Conservation (phyloP, 345 rosid genomes). For the Ricinus communis region DNA sequence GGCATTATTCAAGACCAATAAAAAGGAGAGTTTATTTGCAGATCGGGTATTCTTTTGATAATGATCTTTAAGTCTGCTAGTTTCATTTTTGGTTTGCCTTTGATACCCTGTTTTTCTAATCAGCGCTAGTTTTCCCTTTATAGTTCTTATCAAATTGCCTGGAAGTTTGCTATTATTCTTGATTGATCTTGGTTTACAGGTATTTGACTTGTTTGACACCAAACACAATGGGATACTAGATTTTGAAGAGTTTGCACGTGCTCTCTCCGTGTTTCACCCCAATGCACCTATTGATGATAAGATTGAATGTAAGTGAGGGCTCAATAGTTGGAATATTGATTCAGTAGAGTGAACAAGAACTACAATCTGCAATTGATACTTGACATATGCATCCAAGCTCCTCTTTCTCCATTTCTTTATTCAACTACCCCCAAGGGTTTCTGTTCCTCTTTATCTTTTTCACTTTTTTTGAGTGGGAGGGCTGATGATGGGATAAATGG, state of each 20-base stretch:
- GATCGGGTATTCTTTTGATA: constrained; percentile 23
- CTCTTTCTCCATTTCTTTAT: too few species aligned
- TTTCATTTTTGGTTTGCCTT: too few species aligned
- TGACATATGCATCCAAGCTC: neutral
- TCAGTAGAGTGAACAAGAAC: neutral
- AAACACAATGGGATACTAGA: constrained; percentile 32
- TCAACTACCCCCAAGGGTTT: too few species aligned
- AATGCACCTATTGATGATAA: constrained; percentile 33
- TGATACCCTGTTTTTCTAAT: too few species aligned
- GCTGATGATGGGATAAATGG: too few species aligned
- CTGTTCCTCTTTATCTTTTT: too few species aligned
- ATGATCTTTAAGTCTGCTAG: too few species aligned
- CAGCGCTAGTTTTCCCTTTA: too few species aligned
- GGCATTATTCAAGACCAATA: constrained; percentile 30
- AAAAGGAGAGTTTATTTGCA: constrained; percentile 31
- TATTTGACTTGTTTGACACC: constrained; percentile 35
- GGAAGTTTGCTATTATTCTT: neutral
- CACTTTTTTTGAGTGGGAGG: too few species aligned
- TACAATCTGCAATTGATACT: neutral
- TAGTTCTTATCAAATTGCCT: too few species aligned
- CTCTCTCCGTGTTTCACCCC: constrained; percentile 33
- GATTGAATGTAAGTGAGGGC: constrained; percentile 25
- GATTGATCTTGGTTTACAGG: constrained; percentile 8
- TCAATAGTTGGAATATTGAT: neutral
- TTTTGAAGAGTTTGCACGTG: constrained; percentile 33